These are phyloP conservation scores for Clavispora santaluciae DNA, from an alignment of 805 yeast species.

Conservation along the genomic window DNA sequence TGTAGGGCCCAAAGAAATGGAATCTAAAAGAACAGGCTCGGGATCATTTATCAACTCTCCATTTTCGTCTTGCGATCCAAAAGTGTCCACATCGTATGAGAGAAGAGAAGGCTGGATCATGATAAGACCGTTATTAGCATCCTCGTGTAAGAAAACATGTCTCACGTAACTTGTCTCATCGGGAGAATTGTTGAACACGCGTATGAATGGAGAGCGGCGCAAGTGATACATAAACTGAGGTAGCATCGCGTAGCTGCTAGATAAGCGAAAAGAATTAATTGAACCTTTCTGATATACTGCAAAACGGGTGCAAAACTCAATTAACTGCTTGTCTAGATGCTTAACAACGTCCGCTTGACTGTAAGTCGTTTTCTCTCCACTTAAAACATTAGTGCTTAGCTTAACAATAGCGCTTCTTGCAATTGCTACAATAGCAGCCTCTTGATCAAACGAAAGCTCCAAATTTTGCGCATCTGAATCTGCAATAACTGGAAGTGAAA, in stretches of 20 bases:
- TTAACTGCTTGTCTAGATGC: conserved; percentile 45
- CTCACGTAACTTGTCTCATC: conserved; percentile 66
- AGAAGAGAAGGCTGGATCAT: conserved; percentile 71
- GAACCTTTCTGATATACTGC: conserved; percentile 45
- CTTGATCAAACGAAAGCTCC: conserved; percentile 57
- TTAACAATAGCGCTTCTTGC: conserved; percentile 51
- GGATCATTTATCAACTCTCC: conserved; percentile 43
- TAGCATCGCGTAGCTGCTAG: conserved; percentile 46
- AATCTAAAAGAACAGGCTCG: conserved; percentile 59
- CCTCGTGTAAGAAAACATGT: conserved; percentile 59
- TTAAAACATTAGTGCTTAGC: conserved; percentile 20
- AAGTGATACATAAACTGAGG: conserved; percentile 68
- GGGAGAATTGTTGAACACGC: conserved; percentile 65
- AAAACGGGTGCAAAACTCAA: conserved; percentile 44
- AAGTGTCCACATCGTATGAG: conserved; percentile 46
- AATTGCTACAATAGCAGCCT: conserved; percentile 59
- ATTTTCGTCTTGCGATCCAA: conserved; percentile 30
- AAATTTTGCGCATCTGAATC: conserved; percentile 38
- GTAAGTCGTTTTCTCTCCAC: conserved; percentile 15
- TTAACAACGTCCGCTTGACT: conserved; percentile 34
- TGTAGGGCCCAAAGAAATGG: conserved; percentile 54
- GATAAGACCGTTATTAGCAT: conserved; percentile 52
- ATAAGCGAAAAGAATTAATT: conserved; percentile 45
- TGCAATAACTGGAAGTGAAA: conserved; percentile 40
- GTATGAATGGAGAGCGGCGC: conserved; percentile 61